phyloP scores from a whole-genome alignment of 345 rosid genomes.

The Acer negundo region DNA sequence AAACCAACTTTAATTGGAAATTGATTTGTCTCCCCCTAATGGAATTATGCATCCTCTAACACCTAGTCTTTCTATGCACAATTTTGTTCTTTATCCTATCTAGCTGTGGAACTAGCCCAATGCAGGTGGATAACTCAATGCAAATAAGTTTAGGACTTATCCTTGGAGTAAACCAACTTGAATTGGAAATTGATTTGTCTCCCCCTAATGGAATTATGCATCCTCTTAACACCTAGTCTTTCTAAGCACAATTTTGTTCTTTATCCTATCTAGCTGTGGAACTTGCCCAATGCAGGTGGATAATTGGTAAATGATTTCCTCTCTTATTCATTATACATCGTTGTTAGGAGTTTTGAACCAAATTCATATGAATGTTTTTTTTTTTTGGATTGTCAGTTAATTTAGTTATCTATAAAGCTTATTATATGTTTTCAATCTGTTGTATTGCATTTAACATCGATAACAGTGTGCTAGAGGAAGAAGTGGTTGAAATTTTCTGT shows the following conservation, averaged over 20 bases:
- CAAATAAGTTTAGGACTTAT: not conserved
- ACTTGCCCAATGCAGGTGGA: not conserved
- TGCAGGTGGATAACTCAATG: not conserved
- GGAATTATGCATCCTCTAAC: not conserved
- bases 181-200: not conserved
- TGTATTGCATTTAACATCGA: not conserved
- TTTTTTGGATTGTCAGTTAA: not conserved
- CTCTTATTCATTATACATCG: not conserved
- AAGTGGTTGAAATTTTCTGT: conserved; percentile 10
- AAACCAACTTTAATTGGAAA: not conserved
- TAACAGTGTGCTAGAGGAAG: conserved; percentile 5
- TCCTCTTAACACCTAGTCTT: not conserved
- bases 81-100: not conserved
- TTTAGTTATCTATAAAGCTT: not conserved
- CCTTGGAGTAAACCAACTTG: not conserved
- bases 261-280: not conserved
- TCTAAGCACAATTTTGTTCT: not conserved
- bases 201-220: not conserved
- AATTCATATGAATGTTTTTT: not conserved
- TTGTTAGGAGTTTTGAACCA: not conserved
- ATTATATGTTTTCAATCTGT: not conserved
- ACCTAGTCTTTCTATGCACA: not conserved
- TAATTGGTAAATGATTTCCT: not conserved
- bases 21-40: not conserved
- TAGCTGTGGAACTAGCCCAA: not conserved